Base-by-base conservation (phyloP, 2,329 filamentous ascomycete species). In the Lojkania enalia region DNA sequence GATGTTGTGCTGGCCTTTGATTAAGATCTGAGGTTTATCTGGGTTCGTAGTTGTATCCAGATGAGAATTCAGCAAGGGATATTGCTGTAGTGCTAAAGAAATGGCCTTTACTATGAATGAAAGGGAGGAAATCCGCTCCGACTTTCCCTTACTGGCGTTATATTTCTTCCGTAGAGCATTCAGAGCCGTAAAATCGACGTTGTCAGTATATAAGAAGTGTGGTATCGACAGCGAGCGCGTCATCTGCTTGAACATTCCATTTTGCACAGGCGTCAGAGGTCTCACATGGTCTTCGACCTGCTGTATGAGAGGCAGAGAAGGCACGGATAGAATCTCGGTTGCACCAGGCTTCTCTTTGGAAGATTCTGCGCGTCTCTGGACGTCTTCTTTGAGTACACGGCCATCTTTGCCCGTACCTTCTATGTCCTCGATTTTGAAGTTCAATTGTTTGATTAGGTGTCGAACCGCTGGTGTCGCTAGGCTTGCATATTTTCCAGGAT, bases 231-330 rank as follows among this genome's bases (percentile, higher is more conserved):
- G 80, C 2, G 92, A 96, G 46, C 84, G 84, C 12, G 92, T 96
- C 94, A 99, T 99, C 48, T 85, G 81, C 75, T 95, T 96, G 83
- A 96, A 97, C 94, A 99, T 99, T 65, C 90, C 87, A 27, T 82
- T 79, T 73, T 97, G 92, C 12, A 88, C 87, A 27, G 85, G 85
- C 11, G 88, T 88, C 49, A 99, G 76, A 45, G 81, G 75, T 21
- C 86, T 77, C 2, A 77, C 71, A 6, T 84, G 87, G 70, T 97
- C 94, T 42, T 77, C 74, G 12, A 69, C 56, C 23, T 71, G 63
- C 32, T 54, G 44, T 21, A 51, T 44, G 5, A 39, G 45, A 11
- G 39, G 21, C 33, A 61, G 49, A 11, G 55, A 42, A 35, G 66
- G 52, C 6, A 71, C 58, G 16, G 68, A 57, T 49, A 67, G 52